These are phyloP conservation scores for Hawksworthiomyces lignivorus DNA, from an alignment of 2,329 filamentous ascomycete species.

Conservation along the genomic window DNA sequence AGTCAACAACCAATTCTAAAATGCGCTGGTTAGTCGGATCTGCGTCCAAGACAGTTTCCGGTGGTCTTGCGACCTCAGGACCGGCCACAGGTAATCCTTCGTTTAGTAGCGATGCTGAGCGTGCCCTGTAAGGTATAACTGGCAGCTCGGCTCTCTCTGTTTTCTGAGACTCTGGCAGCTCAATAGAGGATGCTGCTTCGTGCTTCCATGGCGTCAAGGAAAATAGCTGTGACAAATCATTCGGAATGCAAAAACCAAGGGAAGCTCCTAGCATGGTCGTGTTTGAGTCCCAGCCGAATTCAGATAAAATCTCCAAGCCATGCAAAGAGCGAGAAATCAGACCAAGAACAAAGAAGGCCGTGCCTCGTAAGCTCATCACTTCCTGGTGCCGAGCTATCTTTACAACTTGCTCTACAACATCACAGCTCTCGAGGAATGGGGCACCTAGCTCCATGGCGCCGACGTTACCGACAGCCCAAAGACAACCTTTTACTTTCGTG, in stretches of 20 bases:
- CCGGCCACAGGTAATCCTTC: slow-evolving; percentile 3
- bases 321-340: slow-evolving; percentile 87
- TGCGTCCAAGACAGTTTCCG: slow-evolving; percentile 28
- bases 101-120: slow-evolving; percentile 21
- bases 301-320: slow-evolving; percentile 82
- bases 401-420: slow-evolving; percentile 82
- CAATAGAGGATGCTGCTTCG: slow-evolving; percentile 38
- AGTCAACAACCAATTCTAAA: slow-evolving; percentile 73
- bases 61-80: no score
- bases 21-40: slow-evolving; percentile 62
- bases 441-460: slow-evolving; percentile 97
- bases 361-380: slow-evolving; percentile 88
- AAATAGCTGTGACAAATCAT: slow-evolving; percentile 70
- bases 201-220: slow-evolving; percentile 57
- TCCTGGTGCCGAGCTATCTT: slow-evolving; percentile 80
- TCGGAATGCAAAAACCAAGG: slow-evolving; percentile 79
- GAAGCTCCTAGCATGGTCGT: slow-evolving; percentile 76
- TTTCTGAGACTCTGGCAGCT: slow-evolving; percentile 43
- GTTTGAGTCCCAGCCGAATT: slow-evolving; percentile 89
- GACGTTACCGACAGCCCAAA: slow-evolving; percentile 97
- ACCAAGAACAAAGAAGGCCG: slow-evolving; percentile 91
- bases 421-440: slow-evolving; percentile 82
- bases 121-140: slow-evolving; percentile 31
- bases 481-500: slow-evolving; percentile 88
- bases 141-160: slow-evolving; percentile 41